Percentiles rank a stretch among this genome's conserved stretches.
These are phyloP conservation scores for Salmacisia buchloeana DNA, from an alignment of 1,284 basidiomycete genomes.

Conservation along the genomic window DNA sequence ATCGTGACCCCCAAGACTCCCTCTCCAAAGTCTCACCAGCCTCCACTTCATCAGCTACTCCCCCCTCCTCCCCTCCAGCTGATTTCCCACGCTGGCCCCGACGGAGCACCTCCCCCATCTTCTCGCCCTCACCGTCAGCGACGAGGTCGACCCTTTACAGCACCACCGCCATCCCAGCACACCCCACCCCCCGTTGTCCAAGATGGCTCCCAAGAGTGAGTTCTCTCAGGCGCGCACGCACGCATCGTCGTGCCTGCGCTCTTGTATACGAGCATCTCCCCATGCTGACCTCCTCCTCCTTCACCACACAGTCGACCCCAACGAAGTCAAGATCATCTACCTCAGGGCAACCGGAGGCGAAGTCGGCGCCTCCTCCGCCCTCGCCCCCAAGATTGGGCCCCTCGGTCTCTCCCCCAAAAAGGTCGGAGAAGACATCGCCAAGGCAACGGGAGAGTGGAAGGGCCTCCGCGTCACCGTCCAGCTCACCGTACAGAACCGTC, in stretches of 20 bases:
- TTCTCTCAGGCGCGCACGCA: background rate
- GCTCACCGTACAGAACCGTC: constrained; percentile 99
- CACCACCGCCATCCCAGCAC: no score
- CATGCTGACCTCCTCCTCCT: constrained; percentile 37
- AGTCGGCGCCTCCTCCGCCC: constrained; percentile 95
- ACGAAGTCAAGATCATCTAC: constrained; percentile 97
- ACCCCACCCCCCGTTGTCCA: no score
- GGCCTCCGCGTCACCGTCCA: constrained; percentile 99
- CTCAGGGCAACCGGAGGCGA: constrained; percentile 98
- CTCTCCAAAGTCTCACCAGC: no score
- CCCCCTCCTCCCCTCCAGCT: no score
- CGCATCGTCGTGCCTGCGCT: background rate
- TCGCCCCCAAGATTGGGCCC: constrained; percentile 99
- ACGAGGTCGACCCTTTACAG: no score
- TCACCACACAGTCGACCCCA: constrained; percentile 61
- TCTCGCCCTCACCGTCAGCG: no score
- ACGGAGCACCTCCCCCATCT: no score
- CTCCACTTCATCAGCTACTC: no score
- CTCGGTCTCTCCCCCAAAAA: constrained; percentile 99
- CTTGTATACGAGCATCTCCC: no score
- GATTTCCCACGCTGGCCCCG: no score
- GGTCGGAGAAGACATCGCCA: constrained; percentile 99
- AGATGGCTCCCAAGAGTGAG: constrained; percentile 46
- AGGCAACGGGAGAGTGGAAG: constrained; percentile 98
- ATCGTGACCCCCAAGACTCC: no score